A percentile compares a stretch with the other conserved stretches of the same genome.
Evolutionary conservation across 495 filamentous ascomycete species (phyloP).

Genomic region (Lophiotrema nucula): DNA sequence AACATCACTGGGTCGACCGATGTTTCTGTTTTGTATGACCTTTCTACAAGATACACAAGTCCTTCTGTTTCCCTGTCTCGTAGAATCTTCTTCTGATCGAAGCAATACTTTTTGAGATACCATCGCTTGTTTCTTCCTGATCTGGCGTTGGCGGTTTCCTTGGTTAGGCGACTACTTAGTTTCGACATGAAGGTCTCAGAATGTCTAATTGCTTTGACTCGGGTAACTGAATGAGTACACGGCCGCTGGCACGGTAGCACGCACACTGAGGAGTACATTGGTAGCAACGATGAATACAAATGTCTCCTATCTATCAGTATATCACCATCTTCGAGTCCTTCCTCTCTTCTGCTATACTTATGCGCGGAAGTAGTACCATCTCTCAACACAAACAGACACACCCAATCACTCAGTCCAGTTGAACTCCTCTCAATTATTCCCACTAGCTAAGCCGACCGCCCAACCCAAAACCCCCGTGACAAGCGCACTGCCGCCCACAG

Average conservation of each 20-base stretch:
- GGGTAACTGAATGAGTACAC: neutral
- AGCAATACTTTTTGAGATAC: neutral
- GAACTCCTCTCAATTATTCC: too few species aligned
- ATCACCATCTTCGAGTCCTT: neutral
- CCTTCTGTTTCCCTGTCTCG: neutral
- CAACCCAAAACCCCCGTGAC: too few species aligned
- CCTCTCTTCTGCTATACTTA: neutral
- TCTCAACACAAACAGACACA: neutral
- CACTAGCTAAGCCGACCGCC: too few species aligned
- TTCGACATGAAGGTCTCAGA: too few species aligned
- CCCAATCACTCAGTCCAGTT: neutral
- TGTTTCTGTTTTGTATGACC: too few species aligned
- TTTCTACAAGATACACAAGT: too few species aligned
- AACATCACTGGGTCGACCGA: neutral
- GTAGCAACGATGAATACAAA: neutral
- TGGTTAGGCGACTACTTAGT: too few species aligned
- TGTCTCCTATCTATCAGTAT: neutral
- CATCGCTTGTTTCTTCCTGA: too few species aligned
- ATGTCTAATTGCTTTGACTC: neutral
- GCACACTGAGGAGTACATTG: neutral
- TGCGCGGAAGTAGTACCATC: too few species aligned
- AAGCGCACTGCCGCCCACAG: neutral
- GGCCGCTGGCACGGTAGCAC: neutral
- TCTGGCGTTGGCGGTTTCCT: too few species aligned
- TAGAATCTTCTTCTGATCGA: neutral